These are phyloP conservation scores for Russula lepida DNA, from an alignment of 768 basidiomycete species.

Conservation along the genomic window DNA sequence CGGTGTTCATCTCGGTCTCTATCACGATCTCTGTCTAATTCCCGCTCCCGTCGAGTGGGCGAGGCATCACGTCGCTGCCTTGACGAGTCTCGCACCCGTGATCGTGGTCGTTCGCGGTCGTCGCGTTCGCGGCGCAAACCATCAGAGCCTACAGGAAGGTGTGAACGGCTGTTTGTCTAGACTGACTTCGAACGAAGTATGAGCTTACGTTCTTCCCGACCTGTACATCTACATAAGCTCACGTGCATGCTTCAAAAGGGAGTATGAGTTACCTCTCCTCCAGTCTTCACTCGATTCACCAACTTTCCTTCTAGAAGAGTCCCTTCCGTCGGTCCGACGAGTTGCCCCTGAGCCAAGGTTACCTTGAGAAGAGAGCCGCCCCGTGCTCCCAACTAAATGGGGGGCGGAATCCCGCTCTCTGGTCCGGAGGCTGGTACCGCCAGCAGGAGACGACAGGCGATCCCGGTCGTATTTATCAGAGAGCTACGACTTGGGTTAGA, in stretches of 20 bases:
- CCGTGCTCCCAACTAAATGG: slow-evolving; percentile 41
- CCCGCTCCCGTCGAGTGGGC: slow-evolving; percentile 31
- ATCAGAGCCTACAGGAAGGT: slow-evolving; percentile 38
- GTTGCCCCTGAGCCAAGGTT: slow-evolving; percentile 30
- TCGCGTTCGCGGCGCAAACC: slow-evolving; percentile 52
- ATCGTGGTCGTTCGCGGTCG: slow-evolving; percentile 55
- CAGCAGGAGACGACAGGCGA: slow-evolving; percentile 48
- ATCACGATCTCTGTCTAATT: slow-evolving; percentile 28
- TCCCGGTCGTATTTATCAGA: slow-evolving; percentile 86
- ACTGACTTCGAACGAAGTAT: neutral
- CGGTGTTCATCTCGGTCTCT: slow-evolving; percentile 32
- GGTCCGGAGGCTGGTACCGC: slow-evolving; percentile 38
- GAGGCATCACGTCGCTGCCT: slow-evolving; percentile 52
- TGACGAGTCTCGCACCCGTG: slow-evolving; percentile 56
- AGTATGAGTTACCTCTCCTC: slow-evolving; percentile 57
- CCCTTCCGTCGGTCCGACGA: slow-evolving; percentile 52
- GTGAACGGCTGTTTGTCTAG: neutral
- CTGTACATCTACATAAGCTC: slow-evolving; percentile 23
- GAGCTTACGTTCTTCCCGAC: slow-evolving; percentile 55
- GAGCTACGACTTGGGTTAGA: slow-evolving; percentile 39
- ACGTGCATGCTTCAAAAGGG: slow-evolving; percentile 4
- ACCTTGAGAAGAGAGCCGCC: slow-evolving; percentile 32
- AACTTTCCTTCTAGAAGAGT: slow-evolving; percentile 54
- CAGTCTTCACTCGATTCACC: slow-evolving; percentile 77
- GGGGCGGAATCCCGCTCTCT: slow-evolving; percentile 65